Conservation (phyloP, 73 alveolate genomes). For the Breviolum minutum region DNA sequence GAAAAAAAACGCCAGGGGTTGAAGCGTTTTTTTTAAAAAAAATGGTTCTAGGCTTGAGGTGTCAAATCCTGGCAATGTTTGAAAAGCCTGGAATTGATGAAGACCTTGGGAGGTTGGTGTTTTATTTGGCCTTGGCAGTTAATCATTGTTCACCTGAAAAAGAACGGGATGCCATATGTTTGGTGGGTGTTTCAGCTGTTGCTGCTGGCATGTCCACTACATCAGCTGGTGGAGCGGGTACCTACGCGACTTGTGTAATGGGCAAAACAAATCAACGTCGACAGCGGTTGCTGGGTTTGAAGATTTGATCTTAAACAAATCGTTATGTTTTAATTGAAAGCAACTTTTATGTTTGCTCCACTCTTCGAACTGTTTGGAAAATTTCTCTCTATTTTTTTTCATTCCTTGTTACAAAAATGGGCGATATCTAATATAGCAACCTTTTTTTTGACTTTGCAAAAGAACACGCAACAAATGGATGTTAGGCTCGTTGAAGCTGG, state of each 20-base stretch:
- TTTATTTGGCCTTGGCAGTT: slow-evolving; percentile 84
- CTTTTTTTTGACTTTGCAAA: not conserved
- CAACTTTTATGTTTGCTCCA: not conserved
- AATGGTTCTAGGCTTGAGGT: not conserved
- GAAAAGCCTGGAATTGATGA: no score
- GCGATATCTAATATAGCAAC: not conserved
- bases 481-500: not conserved
- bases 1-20: not conserved
- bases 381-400: not conserved
- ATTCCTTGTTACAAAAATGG: not conserved
- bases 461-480: not conserved
- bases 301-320: not conserved
- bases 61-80: not conserved
- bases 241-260: slow-evolving; percentile 35
- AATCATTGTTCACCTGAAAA: slow-evolving; percentile 76
- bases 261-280: slow-evolving; percentile 22
- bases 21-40: not conserved
- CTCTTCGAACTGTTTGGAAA: not conserved
- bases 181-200: slow-evolving; percentile 82
- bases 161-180: slow-evolving; percentile 73
- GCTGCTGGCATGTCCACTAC: slow-evolving; percentile 74
- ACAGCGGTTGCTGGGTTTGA: not conserved
- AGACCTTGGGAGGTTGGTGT: slow-evolving; percentile 20
- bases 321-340: not conserved
- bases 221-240: slow-evolving; percentile 75